Conservation (phyloP, 2,329 filamentous ascomycete species). For the Hypoxylon rubiginosum region DNA sequence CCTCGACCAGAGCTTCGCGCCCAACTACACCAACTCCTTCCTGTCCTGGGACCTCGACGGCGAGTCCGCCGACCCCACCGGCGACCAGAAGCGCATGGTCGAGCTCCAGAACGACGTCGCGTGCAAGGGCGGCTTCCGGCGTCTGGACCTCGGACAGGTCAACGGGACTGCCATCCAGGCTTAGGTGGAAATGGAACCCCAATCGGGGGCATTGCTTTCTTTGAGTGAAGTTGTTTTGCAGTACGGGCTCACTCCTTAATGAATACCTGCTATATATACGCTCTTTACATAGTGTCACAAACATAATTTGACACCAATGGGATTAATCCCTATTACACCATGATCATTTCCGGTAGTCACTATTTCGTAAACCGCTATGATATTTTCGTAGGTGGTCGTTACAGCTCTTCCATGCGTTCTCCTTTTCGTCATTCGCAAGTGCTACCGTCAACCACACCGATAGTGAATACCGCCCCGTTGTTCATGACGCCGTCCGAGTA, state of each 20-base stretch:
- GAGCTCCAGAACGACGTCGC: constrained; percentile 77
- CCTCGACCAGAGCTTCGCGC: constrained; percentile 70
- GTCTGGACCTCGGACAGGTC: constrained; percentile 20
- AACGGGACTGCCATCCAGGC: constrained; percentile 27
- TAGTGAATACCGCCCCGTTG: no score
- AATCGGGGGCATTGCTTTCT: neutral
- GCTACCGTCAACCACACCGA: no score
- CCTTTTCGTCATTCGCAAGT: no score
- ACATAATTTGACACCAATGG: constrained; percentile 1
- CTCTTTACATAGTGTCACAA: constrained; percentile 22
- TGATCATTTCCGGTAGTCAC: neutral
- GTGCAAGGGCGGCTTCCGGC: constrained; percentile 72
- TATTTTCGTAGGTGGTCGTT: neutral
- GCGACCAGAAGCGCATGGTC: constrained; percentile 82
- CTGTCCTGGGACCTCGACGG: constrained; percentile 74
- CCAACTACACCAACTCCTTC: constrained; percentile 82
- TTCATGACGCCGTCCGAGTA: no score
- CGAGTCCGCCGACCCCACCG: constrained; percentile 75
- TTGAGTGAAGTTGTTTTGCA: constrained; percentile 4
- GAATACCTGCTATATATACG: constrained; percentile 7
- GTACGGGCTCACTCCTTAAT: constrained; percentile 25
- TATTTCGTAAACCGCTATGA: neutral
- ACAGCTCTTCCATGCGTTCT: no score
- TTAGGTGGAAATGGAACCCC: neutral
- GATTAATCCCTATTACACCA: neutral